Evolutionary conservation across 2,329 filamentous ascomycete species (phyloP).

Genomic region (Parastagonospora avenae): DNA sequence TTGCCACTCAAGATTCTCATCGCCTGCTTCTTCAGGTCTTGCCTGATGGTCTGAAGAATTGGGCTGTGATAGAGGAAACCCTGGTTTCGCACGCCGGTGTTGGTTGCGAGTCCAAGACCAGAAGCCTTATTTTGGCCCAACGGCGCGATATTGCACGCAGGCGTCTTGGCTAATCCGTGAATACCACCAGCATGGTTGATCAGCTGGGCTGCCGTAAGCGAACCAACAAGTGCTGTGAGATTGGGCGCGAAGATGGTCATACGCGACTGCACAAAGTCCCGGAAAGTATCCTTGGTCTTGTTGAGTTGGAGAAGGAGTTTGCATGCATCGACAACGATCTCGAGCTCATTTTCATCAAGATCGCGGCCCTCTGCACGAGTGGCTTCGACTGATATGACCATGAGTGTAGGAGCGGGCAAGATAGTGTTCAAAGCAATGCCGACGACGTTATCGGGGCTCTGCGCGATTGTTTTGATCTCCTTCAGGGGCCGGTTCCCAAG

Average conservation of each 20-base stretch:
- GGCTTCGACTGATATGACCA: slow-evolving; percentile 95
- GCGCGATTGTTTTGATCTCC: slow-evolving; percentile 79
- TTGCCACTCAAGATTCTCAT: slow-evolving; percentile 95
- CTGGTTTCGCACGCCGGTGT: slow-evolving; percentile 87
- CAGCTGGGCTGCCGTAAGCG: slow-evolving; percentile 92
- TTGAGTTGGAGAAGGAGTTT: slow-evolving; percentile 89
- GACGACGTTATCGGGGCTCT: slow-evolving; percentile 77
- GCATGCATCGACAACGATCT: slow-evolving; percentile 76
- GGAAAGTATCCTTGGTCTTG: slow-evolving; percentile 82
- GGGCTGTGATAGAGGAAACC: slow-evolving; percentile 93
- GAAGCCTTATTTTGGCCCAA: slow-evolving; percentile 89
- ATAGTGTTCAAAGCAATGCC: slow-evolving; percentile 77
- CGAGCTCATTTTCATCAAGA: slow-evolving; percentile 75
- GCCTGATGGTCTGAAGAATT: slow-evolving; percentile 82
- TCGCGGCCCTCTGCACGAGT: slow-evolving; percentile 84
- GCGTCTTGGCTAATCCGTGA: slow-evolving; percentile 86
- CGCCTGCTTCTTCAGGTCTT: slow-evolving; percentile 87
- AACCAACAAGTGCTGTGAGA: slow-evolving; percentile 85
- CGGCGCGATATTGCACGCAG: slow-evolving; percentile 88
- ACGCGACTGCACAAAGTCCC: slow-evolving; percentile 92
- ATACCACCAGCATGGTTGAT: slow-evolving; percentile 92
- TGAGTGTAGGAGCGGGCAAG: slow-evolving; percentile 85
- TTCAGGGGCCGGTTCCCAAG: slow-evolving; percentile 91
- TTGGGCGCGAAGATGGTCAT: slow-evolving; percentile 98
- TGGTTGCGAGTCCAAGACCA: slow-evolving; percentile 84